Base-by-base conservation (phyloP, 2,329 filamentous ascomycete species). In the Pseudogymnoascus sp. region DNA sequence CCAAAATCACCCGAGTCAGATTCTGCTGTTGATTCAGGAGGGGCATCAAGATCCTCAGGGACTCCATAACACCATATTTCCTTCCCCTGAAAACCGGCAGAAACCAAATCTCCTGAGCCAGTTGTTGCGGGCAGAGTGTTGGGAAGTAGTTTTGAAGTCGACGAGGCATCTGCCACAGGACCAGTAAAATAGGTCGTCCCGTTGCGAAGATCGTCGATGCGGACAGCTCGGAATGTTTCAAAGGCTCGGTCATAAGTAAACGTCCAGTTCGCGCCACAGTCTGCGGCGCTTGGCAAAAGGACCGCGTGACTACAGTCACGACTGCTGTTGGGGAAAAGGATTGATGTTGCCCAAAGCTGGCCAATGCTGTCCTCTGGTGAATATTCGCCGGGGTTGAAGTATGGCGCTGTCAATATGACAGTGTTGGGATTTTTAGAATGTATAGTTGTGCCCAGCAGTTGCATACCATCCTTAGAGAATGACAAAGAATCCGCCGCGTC, bases 341-440 rank as follows among this genome's bases (percentile, higher is more conserved):
- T 93, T 35, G 91, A 92, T 0, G 89, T 91, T 6, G 90, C 93
- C 90, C 90, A 95, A 71, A 93, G 82, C 24, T 87, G 84, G 72
- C 87, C 89, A 65, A 91, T 81, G 66, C 86, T 82, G 64, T 90
- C 85, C 64, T 88, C 86, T 11, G 79, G 81, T 66, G 88, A 79
- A 60, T 85, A 81, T 67, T 83, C 84, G 37, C 87, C 87, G 0
- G 86, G 89, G 44, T 90, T 87, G 72, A 90, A 91, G 70, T 92
- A 92, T 1, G 90, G 90, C 0, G 89, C 89, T 0, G 89, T 91
- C 35, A 95, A 80, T 59, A 91, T 86, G 42, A 93, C 88, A 0
- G 90, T 89, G 69, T 82, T 88, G 3, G 87, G 85, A 37, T 84
- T 83, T 31, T 81, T 79, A 6, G 83, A 83, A 67, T 86, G 81